Base-by-base conservation (phyloP, 257 asterid species). In the Lithospermum erythrorhizon region DNA sequence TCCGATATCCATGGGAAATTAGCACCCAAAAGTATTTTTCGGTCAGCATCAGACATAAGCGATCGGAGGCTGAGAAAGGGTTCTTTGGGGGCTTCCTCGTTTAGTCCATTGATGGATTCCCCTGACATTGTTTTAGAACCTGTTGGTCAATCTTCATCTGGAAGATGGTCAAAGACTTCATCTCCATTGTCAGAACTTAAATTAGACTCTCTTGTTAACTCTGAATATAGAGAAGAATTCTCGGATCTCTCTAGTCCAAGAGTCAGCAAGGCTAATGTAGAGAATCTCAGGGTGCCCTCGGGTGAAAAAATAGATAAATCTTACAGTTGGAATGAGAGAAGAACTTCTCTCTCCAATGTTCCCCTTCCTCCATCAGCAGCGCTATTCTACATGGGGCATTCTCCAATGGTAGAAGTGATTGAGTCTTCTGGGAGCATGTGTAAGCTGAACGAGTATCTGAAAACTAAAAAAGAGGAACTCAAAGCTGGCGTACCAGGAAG, bases 281-380 rank as follows among this genome's bases (percentile, higher is more conserved):
- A 73, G 56, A 37, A 59, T 17, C 58, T 32, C 59, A 65, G 58
- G 70, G 71, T 24, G 61, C 32, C 57, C 53, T 20, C 22, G 20
- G 70, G 52, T 63, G 70, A 76, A 67, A 67, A 62, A 23, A 29
- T 71, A 56, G 65, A 70, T 64, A 70, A 66, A 69, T 81, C 85
- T 21, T 73, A 80, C 70, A 73, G 61, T 24, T 64, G 79, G 72
- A 74, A 58, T 41, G 71, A 69, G 72, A 63, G 79, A 37, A 69
- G 62, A 64, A 69, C 70, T 53, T 64, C 68, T 74, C 59, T 74
- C 18, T 69, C 78, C 20, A 61, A 61, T 70, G 74, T 79, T 65
- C 82, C 84, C 55, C 94, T 83, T 71, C 87, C 90, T 70, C 90
- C 82, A 60, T 80, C 95, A 6, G 95, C 94, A 25, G 95, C 96